A percentile compares a stretch with the other conserved stretches of the same genome.
phyloP scores from a whole-genome alignment of 352 stramenopile genomes.

The Pythium utonaiense region DNA sequence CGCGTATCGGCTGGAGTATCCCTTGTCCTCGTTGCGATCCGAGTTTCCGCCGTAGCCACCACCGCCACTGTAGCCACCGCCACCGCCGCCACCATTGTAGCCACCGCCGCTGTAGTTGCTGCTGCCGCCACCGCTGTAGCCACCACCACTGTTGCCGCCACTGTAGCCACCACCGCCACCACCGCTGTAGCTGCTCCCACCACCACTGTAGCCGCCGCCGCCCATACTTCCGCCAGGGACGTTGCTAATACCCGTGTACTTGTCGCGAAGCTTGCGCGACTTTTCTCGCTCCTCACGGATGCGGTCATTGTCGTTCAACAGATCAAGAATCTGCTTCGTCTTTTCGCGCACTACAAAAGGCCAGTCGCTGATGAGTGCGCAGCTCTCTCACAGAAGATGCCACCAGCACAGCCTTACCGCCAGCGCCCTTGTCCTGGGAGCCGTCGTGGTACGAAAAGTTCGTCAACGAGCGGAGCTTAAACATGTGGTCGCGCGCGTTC shows the following conservation, averaged over 20 bases:
- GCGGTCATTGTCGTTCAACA: constrained; percentile 87
- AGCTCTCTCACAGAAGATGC: not conserved
- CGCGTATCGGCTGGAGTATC: constrained; percentile 69
- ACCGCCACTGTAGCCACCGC: constrained; percentile 22
- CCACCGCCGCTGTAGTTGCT: constrained; percentile 18
- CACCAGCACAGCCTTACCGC: constrained; percentile 39
- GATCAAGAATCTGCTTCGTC: constrained; percentile 83
- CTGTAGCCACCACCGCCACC: constrained; percentile 39
- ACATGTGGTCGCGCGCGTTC: constrained; percentile 94
- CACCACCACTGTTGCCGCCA: constrained; percentile 26
- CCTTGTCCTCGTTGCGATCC: constrained; percentile 56
- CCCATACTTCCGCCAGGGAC: constrained; percentile 26
- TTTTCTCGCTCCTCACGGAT: constrained; percentile 88
- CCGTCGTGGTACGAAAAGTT: constrained; percentile 90
- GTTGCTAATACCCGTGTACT: constrained; percentile 84
- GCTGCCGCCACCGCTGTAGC: constrained; percentile 23
- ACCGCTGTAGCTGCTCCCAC: constrained; percentile 29
- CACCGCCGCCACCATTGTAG: constrained; percentile 20
- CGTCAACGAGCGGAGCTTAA: constrained; percentile 84
- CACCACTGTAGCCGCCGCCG: constrained; percentile 31
- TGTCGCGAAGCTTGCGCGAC: constrained; percentile 77
- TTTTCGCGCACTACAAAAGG: constrained; percentile 75
- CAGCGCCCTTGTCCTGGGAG: constrained; percentile 78
- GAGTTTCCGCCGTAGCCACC: constrained; percentile 32
- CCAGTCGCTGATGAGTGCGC: not conserved